phyloP scores from a whole-genome alignment of 306 rosid species.

The Trifolium subterraneum region DNA sequence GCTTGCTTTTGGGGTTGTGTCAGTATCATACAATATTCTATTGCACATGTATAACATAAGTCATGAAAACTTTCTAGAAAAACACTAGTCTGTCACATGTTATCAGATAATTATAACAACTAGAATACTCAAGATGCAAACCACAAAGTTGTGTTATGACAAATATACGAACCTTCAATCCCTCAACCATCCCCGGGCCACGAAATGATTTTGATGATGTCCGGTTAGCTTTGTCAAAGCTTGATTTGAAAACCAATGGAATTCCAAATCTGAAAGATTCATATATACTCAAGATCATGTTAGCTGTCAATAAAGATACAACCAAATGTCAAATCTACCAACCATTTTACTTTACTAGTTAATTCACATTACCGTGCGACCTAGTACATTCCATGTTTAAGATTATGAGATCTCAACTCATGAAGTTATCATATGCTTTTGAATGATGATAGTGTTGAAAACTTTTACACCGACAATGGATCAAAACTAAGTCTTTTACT shows the following conservation, averaged over 20 bases:
- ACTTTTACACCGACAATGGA: background rate
- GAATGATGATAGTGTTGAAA: background rate
- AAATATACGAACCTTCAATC: conserved; percentile 69
- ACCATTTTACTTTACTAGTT: background rate
- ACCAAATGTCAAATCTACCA: background rate
- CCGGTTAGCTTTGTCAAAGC: conserved; percentile 96
- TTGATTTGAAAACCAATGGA: conserved; percentile 92
- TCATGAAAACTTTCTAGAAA: background rate
- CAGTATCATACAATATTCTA: background rate
- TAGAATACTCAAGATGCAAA: conserved; percentile 38
- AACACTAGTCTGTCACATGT: background rate
- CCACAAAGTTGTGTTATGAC: conserved; percentile 21
- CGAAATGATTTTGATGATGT: conserved; percentile 96
- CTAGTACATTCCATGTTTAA: background rate
- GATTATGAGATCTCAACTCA: conserved; percentile 2
- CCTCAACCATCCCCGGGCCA: conserved; percentile 93
- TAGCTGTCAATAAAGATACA: conserved; percentile 31
- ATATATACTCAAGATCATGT: conserved; percentile 22
- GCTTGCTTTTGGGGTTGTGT: background rate
- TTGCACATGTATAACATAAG: background rate
- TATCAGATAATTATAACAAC: conserved; percentile 21
- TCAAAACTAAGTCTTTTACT: conserved; percentile 7
- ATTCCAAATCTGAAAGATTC: conserved; percentile 75
- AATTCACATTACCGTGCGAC: background rate
- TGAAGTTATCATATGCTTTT: background rate